phyloP scores from a whole-genome alignment of 2,329 filamentous ascomycete genomes.

The Pseudopithomyces maydicus region DNA sequence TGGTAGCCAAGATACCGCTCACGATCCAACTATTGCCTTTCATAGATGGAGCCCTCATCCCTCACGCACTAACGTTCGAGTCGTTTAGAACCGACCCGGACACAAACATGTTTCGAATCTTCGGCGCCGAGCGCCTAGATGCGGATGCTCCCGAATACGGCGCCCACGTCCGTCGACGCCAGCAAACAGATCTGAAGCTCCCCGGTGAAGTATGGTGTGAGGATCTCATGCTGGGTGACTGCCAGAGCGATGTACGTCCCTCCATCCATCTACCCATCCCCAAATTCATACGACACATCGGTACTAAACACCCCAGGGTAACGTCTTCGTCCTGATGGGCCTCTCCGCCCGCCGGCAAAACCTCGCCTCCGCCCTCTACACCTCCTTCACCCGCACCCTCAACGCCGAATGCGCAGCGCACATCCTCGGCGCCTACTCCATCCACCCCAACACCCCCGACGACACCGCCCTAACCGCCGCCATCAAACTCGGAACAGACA shows the following conservation, averaged over 20 bases:
- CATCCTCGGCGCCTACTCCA: slow-evolving; percentile 46
- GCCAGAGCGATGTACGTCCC: slow-evolving; percentile 49
- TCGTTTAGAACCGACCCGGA: neutral
- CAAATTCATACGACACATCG: neutral
- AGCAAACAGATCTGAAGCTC: slow-evolving; percentile 11
- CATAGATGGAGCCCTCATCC: slow-evolving; percentile 50
- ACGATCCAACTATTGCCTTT: slow-evolving; percentile 42
- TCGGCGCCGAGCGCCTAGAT: no score
- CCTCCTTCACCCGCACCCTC: slow-evolving; percentile 33
- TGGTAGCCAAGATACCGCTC: slow-evolving; percentile 47
- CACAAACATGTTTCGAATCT: no score
- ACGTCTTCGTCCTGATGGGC: slow-evolving; percentile 24
- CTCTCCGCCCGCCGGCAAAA: slow-evolving; percentile 17
- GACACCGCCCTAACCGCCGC: slow-evolving; percentile 44
- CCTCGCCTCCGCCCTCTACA: slow-evolving; percentile 31
- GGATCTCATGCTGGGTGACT: slow-evolving; percentile 52
- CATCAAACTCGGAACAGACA: slow-evolving; percentile 50
- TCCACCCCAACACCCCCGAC: slow-evolving; percentile 40
- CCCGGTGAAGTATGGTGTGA: slow-evolving; percentile 50
- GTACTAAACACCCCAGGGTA: slow-evolving; percentile 14
- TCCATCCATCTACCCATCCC: neutral
- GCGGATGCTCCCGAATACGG: no score
- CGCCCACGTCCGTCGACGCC: no score
- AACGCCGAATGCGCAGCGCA: slow-evolving; percentile 8
- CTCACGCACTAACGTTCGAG: slow-evolving; percentile 16